Base-by-base conservation (phyloP, 1,139 yeast species). In the Geotrichum klebahnii region DNA sequence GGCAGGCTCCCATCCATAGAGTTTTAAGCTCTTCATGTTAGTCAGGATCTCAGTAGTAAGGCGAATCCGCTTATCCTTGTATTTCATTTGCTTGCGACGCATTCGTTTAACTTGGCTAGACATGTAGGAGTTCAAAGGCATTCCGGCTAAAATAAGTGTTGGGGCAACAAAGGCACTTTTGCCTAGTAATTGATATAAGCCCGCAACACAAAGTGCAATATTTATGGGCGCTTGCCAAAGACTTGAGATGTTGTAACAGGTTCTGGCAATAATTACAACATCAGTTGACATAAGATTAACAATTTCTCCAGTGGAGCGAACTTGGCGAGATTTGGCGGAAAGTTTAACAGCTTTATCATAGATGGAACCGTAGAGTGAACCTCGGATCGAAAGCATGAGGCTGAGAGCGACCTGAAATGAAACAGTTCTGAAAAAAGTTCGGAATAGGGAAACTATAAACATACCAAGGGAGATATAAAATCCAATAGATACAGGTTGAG, bases 241-340 rank as follows among this genome's bases (percentile, higher is more conserved):
- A 2, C 76, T 72, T 53, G 78, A 81, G 38, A 82, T 67, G 51
- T 76, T 75, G 54, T 74, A 76, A 3, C 80, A 69, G 48, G 80
- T 65, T 23, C 72, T 74, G 55, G 77, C 85, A 42, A 81, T 73
- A 58, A 80, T 79, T 67, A 85, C 94, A 8, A 90, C 82, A 70
- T 92, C 98, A 39, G 64, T 64, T 2, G 66, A 57, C 65, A 64
- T 59, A 35, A 90, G 75, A 63, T 90, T 92, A 54, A 92, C 97
- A 62, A 92, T 88, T 65, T 90, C 97, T 63, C 97, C 97, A 6
- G 96, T 86, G 29, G 86, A 80, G 46, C 86, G 80, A 49, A 78
- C 74, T 55, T 80, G 83, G 50, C 87, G 81, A 1, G 94, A 81
- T 60, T 88, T 95, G 60, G 81, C 84, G 1, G 96, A 85, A 54